Base-by-base conservation (phyloP, 495 filamentous ascomycete species). In the Tuber microsphaerosporum region DNA sequence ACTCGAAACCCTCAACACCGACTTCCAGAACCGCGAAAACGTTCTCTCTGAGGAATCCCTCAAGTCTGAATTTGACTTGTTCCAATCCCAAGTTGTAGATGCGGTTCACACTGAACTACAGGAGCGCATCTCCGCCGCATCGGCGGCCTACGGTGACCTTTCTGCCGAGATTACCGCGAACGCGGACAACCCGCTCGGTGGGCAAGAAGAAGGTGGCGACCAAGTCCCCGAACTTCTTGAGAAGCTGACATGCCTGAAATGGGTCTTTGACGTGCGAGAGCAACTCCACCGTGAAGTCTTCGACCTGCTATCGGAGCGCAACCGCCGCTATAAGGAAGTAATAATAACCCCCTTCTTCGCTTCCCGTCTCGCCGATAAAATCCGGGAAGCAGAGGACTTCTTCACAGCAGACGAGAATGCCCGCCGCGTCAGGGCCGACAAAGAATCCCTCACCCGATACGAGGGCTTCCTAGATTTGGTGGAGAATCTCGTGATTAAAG, bases 201-300 rank as follows among this genome's bases (percentile, higher is more conserved):
- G 72, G 1, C 94, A 97, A 80, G 93, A 97, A 83, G 94, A 97
- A 84, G 94, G 95, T 73, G 94, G 94, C 73, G 94, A 97, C 80
- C 94, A 97, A 82, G 92, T 94, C 82, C 94, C 95, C 0, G 96
- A 98, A 84, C 86, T 98, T 0, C 86, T 97, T 2, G 95, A 99
- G 84, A 95, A 95, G 77, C 87, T 99, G 6, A 98, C 95, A 0
- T 89, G 97, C 41, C 86, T 98, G 16, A 99, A 99, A 81, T 99
- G 95, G 95, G 91, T 98, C 42, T 98, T 97, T 80, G 95, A 99
- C 81, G 92, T 92, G 9, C 90, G 94, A 9, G 96, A 99, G 83
- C 87, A 89, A 73, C 88, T 98, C 8, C 91, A 97, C 82, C 89
- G 90, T 8, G 91, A 93, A 77, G 85, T 92, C n/a, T 94, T 92